phyloP scores from a whole-genome alignment of 306 rosid species.

The Vachellia pachyceras region DNA sequence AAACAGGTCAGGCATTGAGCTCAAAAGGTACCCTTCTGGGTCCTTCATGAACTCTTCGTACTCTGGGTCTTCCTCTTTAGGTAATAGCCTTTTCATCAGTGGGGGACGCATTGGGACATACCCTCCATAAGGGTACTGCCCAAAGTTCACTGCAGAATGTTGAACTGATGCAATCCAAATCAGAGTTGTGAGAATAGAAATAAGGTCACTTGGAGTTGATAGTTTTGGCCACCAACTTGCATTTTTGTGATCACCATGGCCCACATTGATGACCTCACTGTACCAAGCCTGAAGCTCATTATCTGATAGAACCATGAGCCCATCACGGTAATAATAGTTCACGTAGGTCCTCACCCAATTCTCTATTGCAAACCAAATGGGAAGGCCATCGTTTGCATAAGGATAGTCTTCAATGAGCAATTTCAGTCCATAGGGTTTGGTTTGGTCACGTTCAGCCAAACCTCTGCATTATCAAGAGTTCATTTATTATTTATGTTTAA shows the following conservation, averaged over 20 bases:
- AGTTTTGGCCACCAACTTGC: conserved; percentile 82
- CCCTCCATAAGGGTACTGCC: too few relatives aligned
- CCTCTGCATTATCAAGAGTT: conserved; percentile 46
- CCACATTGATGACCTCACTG: conserved; percentile 64
- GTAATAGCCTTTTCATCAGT: too few relatives aligned
- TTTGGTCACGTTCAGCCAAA: conserved; percentile 71
- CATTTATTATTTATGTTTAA: too few relatives aligned
- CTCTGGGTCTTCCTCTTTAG: too few relatives aligned
- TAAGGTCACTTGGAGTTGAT: conserved; percentile 33
- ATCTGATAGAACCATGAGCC: conserved; percentile 34
- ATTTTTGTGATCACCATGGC: conserved; percentile 65
- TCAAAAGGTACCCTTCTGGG: conserved; percentile 38
- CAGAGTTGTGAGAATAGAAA: conserved; percentile 28
- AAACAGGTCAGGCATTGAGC: conserved; percentile 39
- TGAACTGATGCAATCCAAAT: background rate
- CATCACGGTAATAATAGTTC: conserved; percentile 57
- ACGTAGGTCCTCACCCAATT: conserved; percentile 69
- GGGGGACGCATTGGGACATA: too few relatives aligned
- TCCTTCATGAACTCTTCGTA: background rate
- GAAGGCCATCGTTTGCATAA: conserved; percentile 78
- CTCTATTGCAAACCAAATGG: conserved; percentile 75
- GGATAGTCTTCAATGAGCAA: conserved; percentile 78
- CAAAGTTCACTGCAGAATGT: too few relatives aligned
- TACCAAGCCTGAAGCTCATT: conserved; percentile 78
- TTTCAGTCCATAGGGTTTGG: conserved; percentile 71